A percentile compares a stretch with the other conserved stretches of the same genome.
These are phyloP conservation scores for Rhodotorula glutinis DNA, from an alignment of 1,284 basidiomycete species.

Conservation along the genomic window DNA sequence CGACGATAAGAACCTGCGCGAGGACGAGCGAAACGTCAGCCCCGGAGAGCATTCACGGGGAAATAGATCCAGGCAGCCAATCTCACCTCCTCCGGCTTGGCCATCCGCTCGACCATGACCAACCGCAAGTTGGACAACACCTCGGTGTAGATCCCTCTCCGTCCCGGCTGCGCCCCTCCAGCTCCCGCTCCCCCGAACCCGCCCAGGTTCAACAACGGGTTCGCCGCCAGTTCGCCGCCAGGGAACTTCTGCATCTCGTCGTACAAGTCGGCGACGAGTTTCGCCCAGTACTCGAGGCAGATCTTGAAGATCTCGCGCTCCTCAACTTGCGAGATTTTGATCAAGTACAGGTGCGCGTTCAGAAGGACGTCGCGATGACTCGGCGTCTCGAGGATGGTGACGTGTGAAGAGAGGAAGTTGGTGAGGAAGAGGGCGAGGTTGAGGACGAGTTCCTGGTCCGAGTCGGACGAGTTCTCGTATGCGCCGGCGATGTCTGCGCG, in stretches of 20 bases:
- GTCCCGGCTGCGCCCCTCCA: conserved; percentile 57
- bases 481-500: conserved; percentile 74
- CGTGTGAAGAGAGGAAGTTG: conserved; percentile 87
- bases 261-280: conserved; percentile 97
- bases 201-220: conserved; percentile 77
- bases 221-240: conserved; percentile 46
- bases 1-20: conserved; percentile 85
- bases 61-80: too few relatives aligned
- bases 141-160: conserved; percentile 93
- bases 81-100: conserved; percentile 93
- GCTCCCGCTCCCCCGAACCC: conserved; percentile 55
- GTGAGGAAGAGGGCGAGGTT: conserved; percentile 95
- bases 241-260: conserved; percentile 93
- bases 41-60: too few relatives aligned
- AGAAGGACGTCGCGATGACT: conserved; percentile 87
- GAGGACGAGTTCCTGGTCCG: conserved; percentile 94
- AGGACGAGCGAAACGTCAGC: background rate
- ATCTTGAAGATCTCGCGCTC: conserved; percentile 99
- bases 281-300: conserved; percentile 97
- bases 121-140: conserved; percentile 91
- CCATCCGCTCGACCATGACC: conserved; percentile 99
- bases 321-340: conserved; percentile 97
- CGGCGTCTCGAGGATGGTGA: conserved; percentile 88
- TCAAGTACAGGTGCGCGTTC: conserved; percentile 97
- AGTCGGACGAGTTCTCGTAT: conserved; percentile 84